Evolutionary conservation across 768 basidiomycete species (phyloP).

Genomic region (Boletus fagicola): DNA sequence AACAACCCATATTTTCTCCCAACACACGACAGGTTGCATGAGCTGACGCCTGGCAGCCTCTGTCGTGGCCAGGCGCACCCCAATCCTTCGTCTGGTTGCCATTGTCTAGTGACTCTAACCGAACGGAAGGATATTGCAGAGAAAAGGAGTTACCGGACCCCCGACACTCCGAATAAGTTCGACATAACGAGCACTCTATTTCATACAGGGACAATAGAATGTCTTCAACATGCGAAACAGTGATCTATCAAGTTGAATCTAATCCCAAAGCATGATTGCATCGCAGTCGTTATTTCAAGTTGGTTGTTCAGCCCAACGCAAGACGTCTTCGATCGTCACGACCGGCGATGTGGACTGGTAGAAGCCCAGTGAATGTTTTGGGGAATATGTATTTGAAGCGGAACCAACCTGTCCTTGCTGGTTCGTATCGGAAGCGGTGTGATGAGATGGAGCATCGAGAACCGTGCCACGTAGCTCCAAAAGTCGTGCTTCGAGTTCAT

Average conservation of each 20-base stretch:
- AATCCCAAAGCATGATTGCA: not conserved
- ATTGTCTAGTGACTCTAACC: conserved; percentile 34
- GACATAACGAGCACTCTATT: not conserved
- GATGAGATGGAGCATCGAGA: conserved; percentile 14
- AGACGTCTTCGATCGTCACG: conserved; percentile 40
- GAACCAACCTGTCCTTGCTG: conserved; percentile 21
- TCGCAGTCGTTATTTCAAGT: conserved; percentile 10
- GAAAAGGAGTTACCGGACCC: conserved; percentile 13
- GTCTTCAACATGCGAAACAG: not conserved
- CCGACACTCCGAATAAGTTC: conserved; percentile 10
- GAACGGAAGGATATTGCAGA: not conserved
- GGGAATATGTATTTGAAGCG: not conserved
- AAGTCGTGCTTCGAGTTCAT: conserved; percentile 62
- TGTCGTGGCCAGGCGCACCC: conserved; percentile 71
- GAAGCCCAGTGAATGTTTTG: not conserved
- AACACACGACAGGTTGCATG: conserved; percentile 87
- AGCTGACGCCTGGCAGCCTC: conserved; percentile 80
- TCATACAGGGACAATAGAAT: not conserved
- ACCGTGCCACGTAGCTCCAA: conserved; percentile 44
- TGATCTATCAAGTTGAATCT: not conserved
- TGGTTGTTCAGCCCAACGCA: conserved; percentile 58
- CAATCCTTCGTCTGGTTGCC: conserved; percentile 74
- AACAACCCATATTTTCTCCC: conserved; percentile 75
- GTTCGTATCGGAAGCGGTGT: not conserved
- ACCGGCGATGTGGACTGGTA: conserved; percentile 9